These are phyloP conservation scores for Pseudocercospora crystallina DNA, from an alignment of 2,329 filamentous ascomycete genomes.

Conservation along the genomic window DNA sequence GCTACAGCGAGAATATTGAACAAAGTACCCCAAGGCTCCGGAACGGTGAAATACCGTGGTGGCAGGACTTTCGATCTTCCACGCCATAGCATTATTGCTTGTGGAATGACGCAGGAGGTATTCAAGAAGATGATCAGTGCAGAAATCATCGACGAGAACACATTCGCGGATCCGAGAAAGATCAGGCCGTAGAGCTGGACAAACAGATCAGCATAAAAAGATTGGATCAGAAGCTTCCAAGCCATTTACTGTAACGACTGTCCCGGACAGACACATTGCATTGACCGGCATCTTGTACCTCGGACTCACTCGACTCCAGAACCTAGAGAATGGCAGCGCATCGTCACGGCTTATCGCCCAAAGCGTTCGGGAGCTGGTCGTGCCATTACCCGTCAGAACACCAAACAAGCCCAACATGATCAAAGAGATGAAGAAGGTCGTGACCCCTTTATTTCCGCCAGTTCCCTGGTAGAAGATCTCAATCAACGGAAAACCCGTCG, in stretches of 20 bases:
- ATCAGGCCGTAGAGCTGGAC: slow-evolving; percentile 52
- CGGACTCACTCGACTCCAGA: slow-evolving; percentile 39
- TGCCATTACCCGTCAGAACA: slow-evolving; percentile 61
- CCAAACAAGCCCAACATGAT: slow-evolving; percentile 48
- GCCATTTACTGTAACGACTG: slow-evolving; percentile 46
- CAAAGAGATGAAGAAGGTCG: background rate
- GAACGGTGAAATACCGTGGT: background rate
- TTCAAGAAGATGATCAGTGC: slow-evolving; percentile 2
- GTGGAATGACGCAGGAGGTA: slow-evolving; percentile 1
- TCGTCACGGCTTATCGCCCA: slow-evolving; percentile 63
- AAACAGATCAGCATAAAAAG: background rate
- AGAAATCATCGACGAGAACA: slow-evolving; percentile 16
- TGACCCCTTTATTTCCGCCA: background rate
- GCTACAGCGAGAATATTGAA: slow-evolving; percentile 52
- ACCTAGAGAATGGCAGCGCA: slow-evolving; percentile 56
- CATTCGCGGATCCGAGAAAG: slow-evolving; percentile 60
- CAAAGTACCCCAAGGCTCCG: slow-evolving; percentile 6
- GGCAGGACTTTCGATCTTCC: slow-evolving; percentile 2
- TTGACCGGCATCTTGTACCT: slow-evolving; percentile 51
- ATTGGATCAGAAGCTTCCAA: too few species aligned
- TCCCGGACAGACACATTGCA: slow-evolving; percentile 51
- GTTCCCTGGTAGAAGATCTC: slow-evolving; percentile 17
- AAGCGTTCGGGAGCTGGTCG: slow-evolving; percentile 61
- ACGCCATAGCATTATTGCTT: slow-evolving; percentile 6
- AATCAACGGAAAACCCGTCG: slow-evolving; percentile 11